Conservation (phyloP, 2,329 filamentous ascomycete genomes). For the Immersiporthe knoxdaviesiana region DNA sequence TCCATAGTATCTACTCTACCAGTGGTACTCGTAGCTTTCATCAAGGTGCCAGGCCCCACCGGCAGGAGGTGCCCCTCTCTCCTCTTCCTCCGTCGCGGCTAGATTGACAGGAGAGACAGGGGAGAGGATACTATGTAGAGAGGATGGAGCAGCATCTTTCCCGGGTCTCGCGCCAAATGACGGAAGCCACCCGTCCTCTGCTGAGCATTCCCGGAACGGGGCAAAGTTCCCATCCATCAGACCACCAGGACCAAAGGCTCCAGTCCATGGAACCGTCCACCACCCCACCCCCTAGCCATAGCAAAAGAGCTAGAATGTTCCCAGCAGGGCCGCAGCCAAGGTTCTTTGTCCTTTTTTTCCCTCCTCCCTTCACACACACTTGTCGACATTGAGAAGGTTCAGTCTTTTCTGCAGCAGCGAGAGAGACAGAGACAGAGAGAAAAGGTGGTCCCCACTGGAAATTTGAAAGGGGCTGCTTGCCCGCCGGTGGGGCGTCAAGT, state of each 20-base stretch:
- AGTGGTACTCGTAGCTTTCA: too few relatives aligned
- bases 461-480: not conserved
- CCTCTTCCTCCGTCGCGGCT: slow-evolving; percentile 21
- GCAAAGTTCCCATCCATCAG: too few relatives aligned
- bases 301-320: too few relatives aligned
- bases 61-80: too few relatives aligned
- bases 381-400: not conserved
- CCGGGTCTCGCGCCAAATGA: slow-evolving; percentile 1
- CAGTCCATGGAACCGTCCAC: too few relatives aligned
- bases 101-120: slow-evolving; percentile 26
- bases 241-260: not conserved
- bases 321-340: not conserved
- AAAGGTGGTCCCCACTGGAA: not conserved
- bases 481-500: not conserved
- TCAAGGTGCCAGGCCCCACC: not conserved
- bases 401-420: not conserved
- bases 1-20: too few relatives aligned
- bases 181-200: not conserved
- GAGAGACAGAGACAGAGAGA: too few relatives aligned
- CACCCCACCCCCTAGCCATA: too few relatives aligned
- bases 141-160: not conserved
- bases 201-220: slow-evolving; percentile 1
- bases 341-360: not conserved
- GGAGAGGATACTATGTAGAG: too few relatives aligned
- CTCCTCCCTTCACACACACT: not conserved